phyloP scores from a whole-genome alignment of 116 monocot species.

The Posidonia oceanica region DNA sequence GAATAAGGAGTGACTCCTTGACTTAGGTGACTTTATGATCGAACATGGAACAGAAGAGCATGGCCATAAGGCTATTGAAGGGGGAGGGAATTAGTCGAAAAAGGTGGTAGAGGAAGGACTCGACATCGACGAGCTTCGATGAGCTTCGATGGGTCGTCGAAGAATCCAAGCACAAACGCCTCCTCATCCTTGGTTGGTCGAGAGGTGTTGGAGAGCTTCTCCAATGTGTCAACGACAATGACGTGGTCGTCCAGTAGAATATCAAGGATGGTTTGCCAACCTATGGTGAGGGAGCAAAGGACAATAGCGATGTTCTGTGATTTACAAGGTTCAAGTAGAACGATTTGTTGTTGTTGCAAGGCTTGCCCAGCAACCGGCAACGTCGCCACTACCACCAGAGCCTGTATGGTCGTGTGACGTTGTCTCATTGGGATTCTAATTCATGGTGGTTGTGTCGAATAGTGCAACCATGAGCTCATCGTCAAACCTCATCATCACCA shows the following conservation, averaged over 20 bases:
- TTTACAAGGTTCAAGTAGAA: slow-evolving; percentile 63
- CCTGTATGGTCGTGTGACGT: not conserved
- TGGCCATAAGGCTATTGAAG: slow-evolving; percentile 46
- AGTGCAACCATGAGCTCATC: slow-evolving; percentile 54
- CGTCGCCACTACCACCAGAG: not conserved
- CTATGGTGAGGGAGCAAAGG: slow-evolving; percentile 40
- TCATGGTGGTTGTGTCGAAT: slow-evolving; percentile 39
- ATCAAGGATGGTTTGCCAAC: slow-evolving; percentile 50
- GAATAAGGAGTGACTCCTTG: slow-evolving; percentile 26
- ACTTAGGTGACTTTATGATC: slow-evolving; percentile 34
- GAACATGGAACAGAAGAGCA: slow-evolving; percentile 58
- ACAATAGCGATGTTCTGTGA: slow-evolving; percentile 88
- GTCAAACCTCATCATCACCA: slow-evolving; percentile 19
- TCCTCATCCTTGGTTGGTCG: slow-evolving; percentile 49
- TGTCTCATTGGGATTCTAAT: not conserved
- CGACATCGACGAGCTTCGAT: slow-evolving; percentile 46
- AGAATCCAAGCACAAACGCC: slow-evolving; percentile 22
- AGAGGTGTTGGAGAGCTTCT: slow-evolving; percentile 51
- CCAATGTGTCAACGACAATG: slow-evolving; percentile 47
- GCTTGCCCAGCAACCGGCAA: not conserved
- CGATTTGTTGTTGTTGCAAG: slow-evolving; percentile 1
- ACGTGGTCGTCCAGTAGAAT: slow-evolving; percentile 47
- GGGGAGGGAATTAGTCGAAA: slow-evolving; percentile 36
- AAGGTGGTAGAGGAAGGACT: slow-evolving; percentile 72
- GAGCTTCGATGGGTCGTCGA: slow-evolving; percentile 41